Conservation (phyloP, 164 flowering plant species). For the Vitis labrusca region DNA sequence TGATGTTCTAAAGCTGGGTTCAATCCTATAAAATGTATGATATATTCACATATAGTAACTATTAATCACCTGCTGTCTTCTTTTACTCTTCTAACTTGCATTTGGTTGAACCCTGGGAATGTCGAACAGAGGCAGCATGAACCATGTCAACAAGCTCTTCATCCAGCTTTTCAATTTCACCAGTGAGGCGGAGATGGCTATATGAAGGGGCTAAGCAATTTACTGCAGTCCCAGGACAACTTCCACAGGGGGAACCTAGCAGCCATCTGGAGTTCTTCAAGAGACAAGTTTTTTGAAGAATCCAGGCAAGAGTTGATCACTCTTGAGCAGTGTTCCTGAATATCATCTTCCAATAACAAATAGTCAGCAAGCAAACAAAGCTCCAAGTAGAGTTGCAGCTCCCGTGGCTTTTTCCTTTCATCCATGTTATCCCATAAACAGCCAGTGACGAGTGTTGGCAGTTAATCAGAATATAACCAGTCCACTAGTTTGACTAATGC, state of each 20-base stretch:
- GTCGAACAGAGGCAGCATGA: slow-evolving; percentile 59
- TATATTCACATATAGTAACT: no score
- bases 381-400: slow-evolving; percentile 61
- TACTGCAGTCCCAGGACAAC: slow-evolving; percentile 61
- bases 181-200: slow-evolving; percentile 53
- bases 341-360: slow-evolving; percentile 61
- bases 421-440: slow-evolving; percentile 72
- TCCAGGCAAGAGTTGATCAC: slow-evolving; percentile 52
- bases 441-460: slow-evolving; percentile 58
- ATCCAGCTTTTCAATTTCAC: slow-evolving; percentile 63
- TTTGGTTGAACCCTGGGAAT: slow-evolving; percentile 32
- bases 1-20: no score
- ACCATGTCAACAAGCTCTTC: slow-evolving; percentile 58
- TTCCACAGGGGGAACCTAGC: slow-evolving; percentile 59
- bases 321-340: slow-evolving; percentile 44
- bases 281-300: slow-evolving; percentile 38
- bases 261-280: slow-evolving; percentile 50
- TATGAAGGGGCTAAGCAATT: slow-evolving; percentile 56
- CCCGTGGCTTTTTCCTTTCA: slow-evolving; percentile 35
- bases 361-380: slow-evolving; percentile 77
- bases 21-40: no score
- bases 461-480: slow-evolving; percentile 65
- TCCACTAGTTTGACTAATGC: slow-evolving; percentile 60
- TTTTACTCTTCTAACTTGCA: no score
- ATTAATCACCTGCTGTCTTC: no score